phyloP scores from a whole-genome alignment of 2,329 filamentous ascomycete genomes.

The Aureobasidium uvarum region DNA sequence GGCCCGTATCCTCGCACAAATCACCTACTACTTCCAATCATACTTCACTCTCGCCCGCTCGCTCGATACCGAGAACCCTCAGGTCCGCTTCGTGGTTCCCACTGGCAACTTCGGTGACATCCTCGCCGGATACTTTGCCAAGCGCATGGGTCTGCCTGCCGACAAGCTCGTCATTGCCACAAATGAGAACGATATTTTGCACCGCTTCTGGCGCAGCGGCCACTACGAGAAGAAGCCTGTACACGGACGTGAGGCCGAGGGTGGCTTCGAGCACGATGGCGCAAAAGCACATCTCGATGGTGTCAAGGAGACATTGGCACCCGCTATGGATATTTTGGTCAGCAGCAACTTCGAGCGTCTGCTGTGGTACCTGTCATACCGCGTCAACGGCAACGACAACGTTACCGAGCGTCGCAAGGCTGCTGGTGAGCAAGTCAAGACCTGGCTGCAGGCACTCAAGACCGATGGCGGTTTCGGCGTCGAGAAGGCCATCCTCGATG shows the following conservation, averaged over 20 bases:
- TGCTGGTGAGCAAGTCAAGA: conserved; percentile 69
- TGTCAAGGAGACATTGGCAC: conserved; percentile 87
- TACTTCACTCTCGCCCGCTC: conserved; percentile 80
- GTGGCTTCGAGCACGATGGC: conserved; percentile 56
- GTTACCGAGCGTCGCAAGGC: conserved; percentile 49
- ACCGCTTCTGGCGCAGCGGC: conserved; percentile 91
- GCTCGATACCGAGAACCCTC: conserved; percentile 47
- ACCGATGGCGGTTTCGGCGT: conserved; percentile 78
- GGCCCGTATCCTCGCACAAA: conserved; percentile 92
- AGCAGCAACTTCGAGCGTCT: conserved; percentile 96
- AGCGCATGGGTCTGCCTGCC: conserved; percentile 80
- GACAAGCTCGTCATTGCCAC: conserved; percentile 91
- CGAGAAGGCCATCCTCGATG: conserved; percentile 66
- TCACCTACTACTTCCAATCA: conserved; percentile 93
- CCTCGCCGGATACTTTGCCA: conserved; percentile 87
- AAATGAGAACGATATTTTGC: conserved; percentile 95
- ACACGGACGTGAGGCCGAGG: conserved; percentile 56
- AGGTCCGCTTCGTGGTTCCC: conserved; percentile 82
- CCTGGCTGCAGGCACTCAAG: conserved; percentile 81
- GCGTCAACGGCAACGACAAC: conserved; percentile 53
- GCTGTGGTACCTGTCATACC: conserved; percentile 86
- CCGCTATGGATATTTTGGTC: conserved; percentile 97
- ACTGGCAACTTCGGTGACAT: conserved; percentile 98
- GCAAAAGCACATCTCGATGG: conserved; percentile 64
- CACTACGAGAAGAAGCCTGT: conserved; percentile 81